phyloP scores from a whole-genome alignment of 345 rosid species.

The Boechera retrofracta region DNA sequence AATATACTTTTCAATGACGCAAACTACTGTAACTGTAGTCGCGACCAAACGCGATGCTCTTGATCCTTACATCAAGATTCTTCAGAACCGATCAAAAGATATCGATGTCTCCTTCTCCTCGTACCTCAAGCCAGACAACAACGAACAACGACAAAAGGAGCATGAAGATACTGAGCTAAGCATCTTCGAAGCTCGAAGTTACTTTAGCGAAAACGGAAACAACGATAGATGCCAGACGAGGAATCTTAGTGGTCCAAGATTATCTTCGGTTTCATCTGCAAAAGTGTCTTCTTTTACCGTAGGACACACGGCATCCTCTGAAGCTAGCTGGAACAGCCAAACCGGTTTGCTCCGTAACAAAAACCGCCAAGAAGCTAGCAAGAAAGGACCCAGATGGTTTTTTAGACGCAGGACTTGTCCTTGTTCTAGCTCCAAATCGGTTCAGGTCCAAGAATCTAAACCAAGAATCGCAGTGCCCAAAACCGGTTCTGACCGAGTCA shows the following conservation, averaged over 20 bases:
- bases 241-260: slow-evolving; percentile 50
- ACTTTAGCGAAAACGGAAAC: slow-evolving; percentile 61
- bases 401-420: slow-evolving; percentile 66
- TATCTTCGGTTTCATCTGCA: slow-evolving; percentile 63
- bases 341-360: slow-evolving; percentile 59
- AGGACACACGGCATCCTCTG: slow-evolving; percentile 72
- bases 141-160: slow-evolving; percentile 31
- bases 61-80: slow-evolving; percentile 46
- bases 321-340: slow-evolving; percentile 95
- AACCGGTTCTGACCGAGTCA: slow-evolving; percentile 32
- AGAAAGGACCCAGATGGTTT: slow-evolving; percentile 66
- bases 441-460: slow-evolving; percentile 61
- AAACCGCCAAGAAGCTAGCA: slow-evolving; percentile 48
- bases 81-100: slow-evolving; percentile 35
- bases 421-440: slow-evolving; percentile 73
- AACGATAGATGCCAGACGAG: slow-evolving; percentile 45
- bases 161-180: slow-evolving; percentile 66
- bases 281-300: slow-evolving; percentile 60
- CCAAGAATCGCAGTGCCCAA: slow-evolving; percentile 41
- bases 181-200: slow-evolving; percentile 73
- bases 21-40: slow-evolving; percentile 39
- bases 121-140: slow-evolving; percentile 42
- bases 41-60: slow-evolving; percentile 33
- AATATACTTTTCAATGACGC: slow-evolving; percentile 32
- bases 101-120: slow-evolving; percentile 50